phyloP scores from a whole-genome alignment of 257 asterid genomes.

The Solanum infundibuliforme region DNA sequence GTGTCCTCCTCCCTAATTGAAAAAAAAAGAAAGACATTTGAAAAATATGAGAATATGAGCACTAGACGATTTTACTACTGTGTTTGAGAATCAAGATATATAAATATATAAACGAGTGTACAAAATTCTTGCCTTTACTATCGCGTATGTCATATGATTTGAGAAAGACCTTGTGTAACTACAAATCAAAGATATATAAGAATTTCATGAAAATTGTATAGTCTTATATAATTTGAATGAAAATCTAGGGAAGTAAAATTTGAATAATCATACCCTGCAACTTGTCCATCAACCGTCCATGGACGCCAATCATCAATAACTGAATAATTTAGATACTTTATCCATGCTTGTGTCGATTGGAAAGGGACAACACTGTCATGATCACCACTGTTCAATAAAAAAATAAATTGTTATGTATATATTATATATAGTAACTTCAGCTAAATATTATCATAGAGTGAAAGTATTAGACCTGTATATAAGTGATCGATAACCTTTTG shows the following conservation, averaged over 20 bases:
- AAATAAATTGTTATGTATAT: background rate
- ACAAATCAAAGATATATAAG: background rate
- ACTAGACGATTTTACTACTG: background rate
- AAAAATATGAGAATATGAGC: background rate
- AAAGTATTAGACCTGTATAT: background rate
- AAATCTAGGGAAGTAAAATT: background rate
- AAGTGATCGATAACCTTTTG: background rate
- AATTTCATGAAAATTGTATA: background rate
- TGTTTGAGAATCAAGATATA: background rate
- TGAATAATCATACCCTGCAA: constrained; percentile 28
- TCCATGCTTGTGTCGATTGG: constrained; percentile 2
- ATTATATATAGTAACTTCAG: background rate
- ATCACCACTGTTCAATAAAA: no score
- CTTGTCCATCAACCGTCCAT: constrained; percentile 31
- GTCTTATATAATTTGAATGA: background rate
- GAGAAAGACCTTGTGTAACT: constrained; percentile 24
- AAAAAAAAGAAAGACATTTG: no score
- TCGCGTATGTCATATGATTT: constrained; percentile 29
- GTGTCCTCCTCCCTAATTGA: background rate
- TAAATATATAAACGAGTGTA: no score
- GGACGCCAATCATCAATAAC: constrained; percentile 7
- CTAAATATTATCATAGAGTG: background rate
- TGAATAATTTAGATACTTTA: constrained; percentile 3
- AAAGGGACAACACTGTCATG: no score
- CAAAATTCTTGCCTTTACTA: constrained; percentile 20